Evolutionary conservation across 805 yeast genomes (phyloP).

Genomic region (Blastobotrys muscicola): DNA sequence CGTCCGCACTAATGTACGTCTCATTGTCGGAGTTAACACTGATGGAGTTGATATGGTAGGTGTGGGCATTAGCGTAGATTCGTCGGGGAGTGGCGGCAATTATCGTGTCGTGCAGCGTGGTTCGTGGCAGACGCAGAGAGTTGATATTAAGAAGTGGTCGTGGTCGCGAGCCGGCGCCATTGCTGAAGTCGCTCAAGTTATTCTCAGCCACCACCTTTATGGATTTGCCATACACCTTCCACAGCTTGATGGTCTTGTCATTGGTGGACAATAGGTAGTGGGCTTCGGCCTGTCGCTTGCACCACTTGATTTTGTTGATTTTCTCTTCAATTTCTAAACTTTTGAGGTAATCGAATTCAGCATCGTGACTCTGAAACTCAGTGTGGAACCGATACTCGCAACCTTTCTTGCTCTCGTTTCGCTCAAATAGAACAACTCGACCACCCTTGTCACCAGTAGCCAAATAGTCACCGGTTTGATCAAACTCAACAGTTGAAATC

Average conservation of each 20-base stretch:
- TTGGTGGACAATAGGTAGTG: slow-evolving; percentile 85
- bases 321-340: slow-evolving; percentile 96
- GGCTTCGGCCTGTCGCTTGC: slow-evolving; percentile 79
- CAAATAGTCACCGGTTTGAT: slow-evolving; percentile 84
- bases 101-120: slow-evolving; percentile 89
- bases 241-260: slow-evolving; percentile 95
- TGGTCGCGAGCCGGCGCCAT: slow-evolving; percentile 12
- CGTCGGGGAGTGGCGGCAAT: slow-evolving; percentile 91
- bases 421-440: slow-evolving; percentile 88
- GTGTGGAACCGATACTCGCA: slow-evolving; percentile 95
- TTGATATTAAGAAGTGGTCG: slow-evolving; percentile 22
- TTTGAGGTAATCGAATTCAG: slow-evolving; percentile 94
- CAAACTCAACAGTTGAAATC: slow-evolving; percentile 94
- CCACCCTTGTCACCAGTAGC: slow-evolving; percentile 99
- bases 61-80: slow-evolving; percentile 92
- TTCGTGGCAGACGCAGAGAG: slow-evolving; percentile 68
- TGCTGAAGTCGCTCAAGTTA: slow-evolving; percentile 49
- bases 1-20: slow-evolving; percentile 88
- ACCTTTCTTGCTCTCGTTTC: slow-evolving; percentile 60
- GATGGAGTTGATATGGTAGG: slow-evolving; percentile 94
- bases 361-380: slow-evolving; percentile 97
- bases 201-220: slow-evolving; percentile 88
- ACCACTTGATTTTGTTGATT: slow-evolving; percentile 96
- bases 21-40: slow-evolving; percentile 93
- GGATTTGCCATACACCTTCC: slow-evolving; percentile 92